Evolutionary conservation across 2,329 filamentous ascomycete genomes (phyloP).

Genomic region (Hymenoscyphus fraxineus): DNA sequence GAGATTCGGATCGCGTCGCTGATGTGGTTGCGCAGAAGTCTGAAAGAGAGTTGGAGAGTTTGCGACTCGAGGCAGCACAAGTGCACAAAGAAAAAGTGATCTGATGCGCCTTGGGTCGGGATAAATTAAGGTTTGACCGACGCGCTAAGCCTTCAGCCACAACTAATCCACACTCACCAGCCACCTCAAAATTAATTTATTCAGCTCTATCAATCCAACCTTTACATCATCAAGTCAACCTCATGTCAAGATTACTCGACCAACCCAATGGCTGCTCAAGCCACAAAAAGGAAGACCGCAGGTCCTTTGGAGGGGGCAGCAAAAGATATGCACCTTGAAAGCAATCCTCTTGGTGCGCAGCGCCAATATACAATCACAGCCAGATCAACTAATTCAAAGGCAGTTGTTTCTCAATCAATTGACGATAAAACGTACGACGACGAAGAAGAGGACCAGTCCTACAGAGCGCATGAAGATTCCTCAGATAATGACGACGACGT

Average conservation of each 20-base stretch:
- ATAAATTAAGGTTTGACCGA: conserved; percentile 28
- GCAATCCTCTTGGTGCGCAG: conserved; percentile 4
- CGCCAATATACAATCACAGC: background rate
- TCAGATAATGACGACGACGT: conserved; percentile 34
- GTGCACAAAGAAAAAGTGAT: conserved; percentile 24
- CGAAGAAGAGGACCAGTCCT: conserved; percentile 32
- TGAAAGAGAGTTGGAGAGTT: conserved; percentile 1
- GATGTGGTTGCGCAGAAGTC: background rate
- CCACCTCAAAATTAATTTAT: conserved; percentile 14
- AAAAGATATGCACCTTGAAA: conserved; percentile 26
- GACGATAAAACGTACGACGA: conserved; percentile 40
- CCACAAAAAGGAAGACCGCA: conserved; percentile 26
- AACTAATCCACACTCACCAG: background rate
- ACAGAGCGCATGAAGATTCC: conserved; percentile 28
- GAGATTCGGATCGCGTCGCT: conserved; percentile 5
- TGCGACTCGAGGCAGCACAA: conserved; percentile 6
- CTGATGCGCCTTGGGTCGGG: conserved; percentile 5
- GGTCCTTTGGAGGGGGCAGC: conserved; percentile 16
- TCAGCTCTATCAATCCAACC: background rate
- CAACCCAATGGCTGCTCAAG: conserved; percentile 24
- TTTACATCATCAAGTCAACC: background rate
- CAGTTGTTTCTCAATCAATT: conserved; percentile 3
- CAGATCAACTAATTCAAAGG: background rate
- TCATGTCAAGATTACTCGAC: background rate
- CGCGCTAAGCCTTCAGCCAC: conserved; percentile 20